Conservation (phyloP, 2,329 filamentous ascomycete genomes). For the Xylariaceae sp. region DNA sequence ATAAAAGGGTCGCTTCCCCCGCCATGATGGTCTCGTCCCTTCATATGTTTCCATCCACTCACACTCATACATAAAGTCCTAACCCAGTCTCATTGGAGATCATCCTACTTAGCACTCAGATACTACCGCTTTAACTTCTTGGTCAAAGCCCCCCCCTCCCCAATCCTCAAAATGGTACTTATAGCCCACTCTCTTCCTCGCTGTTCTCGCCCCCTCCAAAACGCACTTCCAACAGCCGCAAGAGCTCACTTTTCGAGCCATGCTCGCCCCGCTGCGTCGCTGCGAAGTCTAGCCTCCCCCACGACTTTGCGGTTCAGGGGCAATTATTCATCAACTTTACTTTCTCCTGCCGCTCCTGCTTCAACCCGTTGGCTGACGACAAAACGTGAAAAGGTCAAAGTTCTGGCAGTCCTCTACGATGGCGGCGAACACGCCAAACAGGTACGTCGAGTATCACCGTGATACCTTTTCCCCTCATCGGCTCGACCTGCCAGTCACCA, state of each 20-base stretch:
- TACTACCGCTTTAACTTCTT: constrained; percentile 4
- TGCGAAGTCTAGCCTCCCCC: constrained; percentile 27
- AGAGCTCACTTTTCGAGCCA: constrained; percentile 27
- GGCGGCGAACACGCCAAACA: constrained; percentile 83
- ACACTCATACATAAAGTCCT: neutral
- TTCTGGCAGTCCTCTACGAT: constrained; percentile 91
- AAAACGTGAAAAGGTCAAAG: constrained; percentile 71
- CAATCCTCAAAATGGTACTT: constrained; percentile 45
- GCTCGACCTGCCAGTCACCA: neutral
- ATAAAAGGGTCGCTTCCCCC: neutral
- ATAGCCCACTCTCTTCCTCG: constrained; percentile 53
- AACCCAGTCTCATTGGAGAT: neutral
- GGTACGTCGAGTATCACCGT: constrained; percentile 44
- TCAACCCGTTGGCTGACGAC: constrained; percentile 56
- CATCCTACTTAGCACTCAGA: constrained; percentile 4
- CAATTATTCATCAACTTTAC: constrained; percentile 27
- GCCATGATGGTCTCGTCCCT: neutral
- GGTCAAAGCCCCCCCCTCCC: constrained; percentile 9
- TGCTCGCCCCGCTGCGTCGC: constrained; percentile 22
- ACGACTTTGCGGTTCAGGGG: constrained; percentile 22
- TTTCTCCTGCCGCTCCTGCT: constrained; percentile 44
- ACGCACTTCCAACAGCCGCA: constrained; percentile 26
- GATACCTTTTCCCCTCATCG: neutral
- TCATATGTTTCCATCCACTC: neutral
- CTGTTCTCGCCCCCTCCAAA: constrained; percentile 27